Evolutionary conservation across 768 basidiomycete genomes (phyloP).

Genomic region (Coprinellus aureogranulatus): DNA sequence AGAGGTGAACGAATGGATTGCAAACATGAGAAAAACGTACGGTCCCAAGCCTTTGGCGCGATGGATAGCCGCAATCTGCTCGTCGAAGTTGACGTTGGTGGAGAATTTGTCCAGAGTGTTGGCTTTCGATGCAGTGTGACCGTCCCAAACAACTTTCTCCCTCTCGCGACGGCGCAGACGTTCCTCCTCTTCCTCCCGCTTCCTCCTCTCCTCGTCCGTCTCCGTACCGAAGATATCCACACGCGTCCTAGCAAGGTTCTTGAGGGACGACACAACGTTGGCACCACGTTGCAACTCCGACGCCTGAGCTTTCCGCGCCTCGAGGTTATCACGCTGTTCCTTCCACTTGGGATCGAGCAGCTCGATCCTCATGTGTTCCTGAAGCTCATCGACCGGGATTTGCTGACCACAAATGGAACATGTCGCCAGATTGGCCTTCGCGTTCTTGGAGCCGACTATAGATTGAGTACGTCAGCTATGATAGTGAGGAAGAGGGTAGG

Average conservation of each 20-base stretch:
- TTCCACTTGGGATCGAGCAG: slow-evolving; percentile 98
- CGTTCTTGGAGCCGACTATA: slow-evolving; percentile 64
- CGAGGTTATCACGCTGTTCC: slow-evolving; percentile 85
- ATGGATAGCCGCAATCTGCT: slow-evolving; percentile 97
- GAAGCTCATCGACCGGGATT: slow-evolving; percentile 90
- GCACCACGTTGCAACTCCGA: slow-evolving; percentile 88
- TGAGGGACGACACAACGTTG: slow-evolving; percentile 90
- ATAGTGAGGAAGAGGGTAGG: not conserved
- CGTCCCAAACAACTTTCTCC: slow-evolving; percentile 98
- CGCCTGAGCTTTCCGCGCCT: slow-evolving; percentile 86
- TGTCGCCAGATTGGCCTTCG: slow-evolving; percentile 72
- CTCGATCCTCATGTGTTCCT: slow-evolving; percentile 98
- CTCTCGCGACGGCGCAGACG: slow-evolving; percentile 77
- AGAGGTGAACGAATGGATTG: slow-evolving; percentile 10
- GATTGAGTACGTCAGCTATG: slow-evolving; percentile 2
- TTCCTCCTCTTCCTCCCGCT: slow-evolving; percentile 84
- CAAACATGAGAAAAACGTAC: slow-evolving; percentile 44
- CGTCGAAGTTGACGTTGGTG: slow-evolving; percentile 90
- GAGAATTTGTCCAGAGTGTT: slow-evolving; percentile 92
- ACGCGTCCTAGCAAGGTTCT: slow-evolving; percentile 90
- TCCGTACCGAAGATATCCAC: slow-evolving; percentile 97
- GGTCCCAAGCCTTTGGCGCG: slow-evolving; percentile 87
- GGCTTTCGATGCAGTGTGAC: slow-evolving; percentile 92
- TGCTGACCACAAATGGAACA: slow-evolving; percentile 96
- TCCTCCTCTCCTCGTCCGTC: slow-evolving; percentile 86